These are phyloP conservation scores for Cyberlindnera misumaiensis DNA, from an alignment of 805 yeast species.

Conservation along the genomic window DNA sequence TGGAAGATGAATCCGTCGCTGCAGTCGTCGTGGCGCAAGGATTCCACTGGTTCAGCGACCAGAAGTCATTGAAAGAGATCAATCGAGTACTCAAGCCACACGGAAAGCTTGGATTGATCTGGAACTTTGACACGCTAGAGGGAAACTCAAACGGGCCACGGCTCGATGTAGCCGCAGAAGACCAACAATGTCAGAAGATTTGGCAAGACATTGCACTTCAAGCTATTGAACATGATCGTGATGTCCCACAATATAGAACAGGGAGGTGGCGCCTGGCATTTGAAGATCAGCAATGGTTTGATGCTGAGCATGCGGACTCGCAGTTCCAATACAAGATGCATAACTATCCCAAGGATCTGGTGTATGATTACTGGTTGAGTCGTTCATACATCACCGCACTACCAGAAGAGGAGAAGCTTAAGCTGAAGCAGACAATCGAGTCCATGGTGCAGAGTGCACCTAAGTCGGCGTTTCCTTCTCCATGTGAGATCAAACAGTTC, in stretches of 20 bases:
- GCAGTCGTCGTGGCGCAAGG: constrained; percentile 53
- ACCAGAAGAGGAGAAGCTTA: constrained; percentile 29
- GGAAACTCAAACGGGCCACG: constrained; percentile 7
- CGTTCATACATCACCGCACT: constrained; percentile 47
- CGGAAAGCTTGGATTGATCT: constrained; percentile 47
- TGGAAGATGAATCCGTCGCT: constrained; percentile 38
- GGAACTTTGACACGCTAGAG: constrained; percentile 45
- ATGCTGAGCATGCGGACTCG: constrained; percentile 27
- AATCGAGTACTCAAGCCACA: constrained; percentile 41
- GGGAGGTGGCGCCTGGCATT: constrained; percentile 40
- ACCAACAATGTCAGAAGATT: constrained; percentile 3
- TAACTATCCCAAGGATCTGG: constrained; percentile 27
- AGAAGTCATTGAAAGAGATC: constrained; percentile 40
- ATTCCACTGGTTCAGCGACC: constrained; percentile 61
- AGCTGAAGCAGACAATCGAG: constrained; percentile 28
- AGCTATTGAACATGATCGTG: constrained; percentile 27
- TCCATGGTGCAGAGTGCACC: constrained; percentile 8
- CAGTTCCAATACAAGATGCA: constrained; percentile 26
- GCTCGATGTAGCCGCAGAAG: not conserved
- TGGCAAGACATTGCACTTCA: constrained; percentile 13
- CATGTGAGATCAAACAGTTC: constrained; percentile 14
- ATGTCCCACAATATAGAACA: constrained; percentile 52
- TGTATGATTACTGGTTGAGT: constrained; percentile 47
- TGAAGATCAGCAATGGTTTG: constrained; percentile 27
- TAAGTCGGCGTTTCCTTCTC: constrained; percentile 1